Percentiles rank a stretch among this genome's conserved stretches.
These are phyloP conservation scores for Penicillium goetzii DNA, from an alignment of 495 filamentous ascomycete genomes.

Conservation along the genomic window DNA sequence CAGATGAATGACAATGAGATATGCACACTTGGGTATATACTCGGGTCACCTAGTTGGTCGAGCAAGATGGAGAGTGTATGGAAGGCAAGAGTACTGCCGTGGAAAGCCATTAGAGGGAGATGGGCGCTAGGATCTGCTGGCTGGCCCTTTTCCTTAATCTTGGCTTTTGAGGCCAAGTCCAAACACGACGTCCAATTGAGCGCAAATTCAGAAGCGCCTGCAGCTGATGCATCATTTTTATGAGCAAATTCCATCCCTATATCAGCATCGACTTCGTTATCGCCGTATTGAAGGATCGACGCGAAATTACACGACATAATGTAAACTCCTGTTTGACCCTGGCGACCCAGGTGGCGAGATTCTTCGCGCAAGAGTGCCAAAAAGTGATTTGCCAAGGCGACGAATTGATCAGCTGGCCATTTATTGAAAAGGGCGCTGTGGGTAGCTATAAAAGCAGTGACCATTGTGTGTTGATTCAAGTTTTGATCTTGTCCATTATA, in stretches of 20 bases:
- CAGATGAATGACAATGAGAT: constrained; percentile 70
- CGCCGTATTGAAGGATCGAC: constrained; percentile 63
- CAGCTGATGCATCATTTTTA: constrained; percentile 39
- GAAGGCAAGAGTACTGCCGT: constrained; percentile 50
- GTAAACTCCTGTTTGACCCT: constrained; percentile 64
- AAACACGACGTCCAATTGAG: constrained; percentile 21
- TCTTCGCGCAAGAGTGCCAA: constrained; percentile 57
- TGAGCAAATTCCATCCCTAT: constrained; percentile 43
- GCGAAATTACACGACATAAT: constrained; percentile 57
- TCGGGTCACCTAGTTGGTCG: constrained; percentile 61
- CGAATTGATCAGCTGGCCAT: constrained; percentile 51
- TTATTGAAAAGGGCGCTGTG: constrained; percentile 70
- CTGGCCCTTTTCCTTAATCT: not conserved
- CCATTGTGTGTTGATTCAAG: constrained; percentile 36
- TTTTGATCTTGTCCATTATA: constrained; percentile 39
- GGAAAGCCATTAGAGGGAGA: constrained; percentile 29
- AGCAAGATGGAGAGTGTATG: constrained; percentile 58
- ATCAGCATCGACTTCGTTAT: constrained; percentile 44
- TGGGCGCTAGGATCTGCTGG: not conserved
- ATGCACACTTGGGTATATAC: constrained; percentile 70
- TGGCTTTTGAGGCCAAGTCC: not conserved
- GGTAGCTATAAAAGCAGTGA: constrained; percentile 61
- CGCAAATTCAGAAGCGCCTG: constrained; percentile 30
- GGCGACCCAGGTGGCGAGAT: constrained; percentile 57
- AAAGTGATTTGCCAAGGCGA: constrained; percentile 53